A percentile compares a stretch with the other conserved stretches of the same genome.
phyloP scores from a whole-genome alignment of 176 grass and related monocot species.

The Rhynchospora breviuscula region DNA sequence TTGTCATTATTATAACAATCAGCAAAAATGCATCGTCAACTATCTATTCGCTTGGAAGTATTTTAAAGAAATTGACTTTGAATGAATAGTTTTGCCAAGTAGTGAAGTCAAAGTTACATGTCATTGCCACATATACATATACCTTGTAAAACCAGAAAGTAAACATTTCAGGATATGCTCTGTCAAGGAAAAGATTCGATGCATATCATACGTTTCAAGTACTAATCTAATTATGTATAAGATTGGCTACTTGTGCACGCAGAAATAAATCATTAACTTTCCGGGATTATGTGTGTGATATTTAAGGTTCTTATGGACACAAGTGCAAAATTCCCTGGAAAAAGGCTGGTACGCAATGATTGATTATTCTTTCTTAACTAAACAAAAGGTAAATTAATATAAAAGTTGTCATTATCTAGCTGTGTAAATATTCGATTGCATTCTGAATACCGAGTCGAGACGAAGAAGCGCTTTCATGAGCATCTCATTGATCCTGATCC shows the following conservation, averaged over 20 bases:
- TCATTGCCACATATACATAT: neutral
- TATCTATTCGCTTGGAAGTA: neutral
- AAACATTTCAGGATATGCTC: too few species aligned
- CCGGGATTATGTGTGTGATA: neutral
- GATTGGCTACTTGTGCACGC: neutral
- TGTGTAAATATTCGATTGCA: neutral
- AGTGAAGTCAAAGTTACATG: neutral
- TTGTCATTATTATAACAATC: neutral
- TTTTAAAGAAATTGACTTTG: neutral
- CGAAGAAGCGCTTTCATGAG: slow-evolving; percentile 76
- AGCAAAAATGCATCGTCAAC: neutral
- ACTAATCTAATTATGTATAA: neutral
- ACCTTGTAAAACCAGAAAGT: neutral
- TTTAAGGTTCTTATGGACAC: neutral
- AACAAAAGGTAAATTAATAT: neutral
- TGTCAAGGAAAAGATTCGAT: neutral
- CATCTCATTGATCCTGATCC: slow-evolving; percentile 65
- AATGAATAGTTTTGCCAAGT: neutral
- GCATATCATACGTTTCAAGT: neutral
- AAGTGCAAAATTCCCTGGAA: neutral
- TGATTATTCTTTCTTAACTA: neutral
- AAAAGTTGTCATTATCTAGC: neutral
- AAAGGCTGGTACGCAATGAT: neutral
- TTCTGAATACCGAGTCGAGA: slow-evolving; percentile 45
- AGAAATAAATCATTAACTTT: neutral